phyloP scores from a whole-genome alignment of 768 basidiomycete species.

The Russula olivacea region DNA sequence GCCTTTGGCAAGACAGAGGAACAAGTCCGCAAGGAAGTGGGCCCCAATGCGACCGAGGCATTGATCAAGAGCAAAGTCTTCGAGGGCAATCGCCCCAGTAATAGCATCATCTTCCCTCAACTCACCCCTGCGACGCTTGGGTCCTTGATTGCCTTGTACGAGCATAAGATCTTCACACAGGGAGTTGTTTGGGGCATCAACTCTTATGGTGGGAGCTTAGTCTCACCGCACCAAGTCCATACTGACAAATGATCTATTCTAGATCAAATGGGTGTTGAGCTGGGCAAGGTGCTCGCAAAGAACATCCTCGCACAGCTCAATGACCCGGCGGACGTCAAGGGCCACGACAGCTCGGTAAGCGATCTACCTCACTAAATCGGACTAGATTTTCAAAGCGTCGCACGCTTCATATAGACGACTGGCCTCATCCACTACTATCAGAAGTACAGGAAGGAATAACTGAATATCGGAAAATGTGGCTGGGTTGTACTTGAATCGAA shows the following conservation, averaged over 20 bases:
- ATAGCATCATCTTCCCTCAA: conserved; percentile 91
- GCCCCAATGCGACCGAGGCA: conserved; percentile 66
- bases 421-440: conserved; percentile 98
- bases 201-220: conserved; percentile 67
- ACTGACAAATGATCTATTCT: conserved; percentile 4
- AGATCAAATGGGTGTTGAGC: conserved; percentile 99
- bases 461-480: neutral
- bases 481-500: neutral
- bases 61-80: conserved; percentile 97
- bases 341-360: conserved; percentile 80
- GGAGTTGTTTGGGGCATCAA: conserved; percentile 99
- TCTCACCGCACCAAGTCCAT: neutral
- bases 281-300: conserved; percentile 96
- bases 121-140: conserved; percentile 88
- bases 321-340: conserved; percentile 69
- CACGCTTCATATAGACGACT: conserved; percentile 56
- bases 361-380: neutral
- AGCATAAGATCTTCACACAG: conserved; percentile 99
- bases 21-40: conserved; percentile 65
- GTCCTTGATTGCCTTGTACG: conserved; percentile 83
- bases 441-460: conserved; percentile 72
- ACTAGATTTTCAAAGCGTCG: neutral
- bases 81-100: conserved; percentile 94
- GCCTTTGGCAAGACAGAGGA: conserved; percentile 97
- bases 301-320: conserved; percentile 85